Evolutionary conservation across 1,139 yeast genomes (phyloP).

Genomic region (Torulaspora globosa): DNA sequence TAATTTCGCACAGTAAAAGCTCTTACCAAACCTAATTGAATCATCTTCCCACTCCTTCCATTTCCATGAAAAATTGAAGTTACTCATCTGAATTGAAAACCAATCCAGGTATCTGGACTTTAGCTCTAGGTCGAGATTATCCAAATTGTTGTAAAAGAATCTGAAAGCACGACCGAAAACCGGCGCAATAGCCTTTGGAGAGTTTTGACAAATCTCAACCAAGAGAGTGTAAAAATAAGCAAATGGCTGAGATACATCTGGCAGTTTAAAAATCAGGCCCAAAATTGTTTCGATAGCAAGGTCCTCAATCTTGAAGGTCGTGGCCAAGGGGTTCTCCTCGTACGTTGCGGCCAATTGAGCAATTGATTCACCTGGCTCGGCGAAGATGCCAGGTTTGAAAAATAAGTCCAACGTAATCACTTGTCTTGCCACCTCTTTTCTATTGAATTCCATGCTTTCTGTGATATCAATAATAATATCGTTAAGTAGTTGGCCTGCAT

Average conservation of each 20-base stretch:
- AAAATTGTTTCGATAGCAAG: constrained; percentile 79
- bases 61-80: constrained; percentile 94
- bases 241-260: constrained; percentile 58
- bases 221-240: constrained; percentile 85
- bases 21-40: constrained; percentile 40
- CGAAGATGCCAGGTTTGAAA: constrained; percentile 65
- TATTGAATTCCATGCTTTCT: constrained; percentile 79
- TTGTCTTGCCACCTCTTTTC: constrained; percentile 82
- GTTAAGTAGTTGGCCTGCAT: constrained; percentile 60
- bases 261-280: constrained; percentile 72
- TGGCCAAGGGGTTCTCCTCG: constrained; percentile 39
- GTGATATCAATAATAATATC: constrained; percentile 75
- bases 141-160: constrained; percentile 67
- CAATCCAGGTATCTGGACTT: constrained; percentile 76
- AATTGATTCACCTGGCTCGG: constrained; percentile 78
- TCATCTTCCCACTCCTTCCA: constrained; percentile 92
- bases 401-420: constrained; percentile 70
- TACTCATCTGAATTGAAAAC: constrained; percentile 91
- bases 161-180: constrained; percentile 93
- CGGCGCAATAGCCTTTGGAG: constrained; percentile 90
- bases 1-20: constrained; percentile 63
- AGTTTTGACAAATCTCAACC: constrained; percentile 80
- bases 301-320: constrained; percentile 91
- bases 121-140: constrained; percentile 69
- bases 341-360: constrained; percentile 56